phyloP scores from a whole-genome alignment of 139 green algal genomes.

The Zygnema cylindricum region DNA sequence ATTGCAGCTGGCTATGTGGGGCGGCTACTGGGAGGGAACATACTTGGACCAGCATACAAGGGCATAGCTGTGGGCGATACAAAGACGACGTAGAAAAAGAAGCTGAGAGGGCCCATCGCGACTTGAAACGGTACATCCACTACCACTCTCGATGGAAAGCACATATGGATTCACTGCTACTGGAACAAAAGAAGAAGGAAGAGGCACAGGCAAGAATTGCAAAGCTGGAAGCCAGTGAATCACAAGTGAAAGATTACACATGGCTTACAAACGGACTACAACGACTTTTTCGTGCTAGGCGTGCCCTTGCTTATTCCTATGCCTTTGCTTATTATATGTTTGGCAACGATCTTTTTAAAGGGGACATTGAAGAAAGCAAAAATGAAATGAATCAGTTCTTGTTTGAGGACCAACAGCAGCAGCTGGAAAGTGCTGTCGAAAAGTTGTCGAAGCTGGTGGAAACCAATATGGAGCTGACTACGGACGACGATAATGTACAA shows the following conservation, averaged over 20 bases:
- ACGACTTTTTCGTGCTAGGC: constrained; percentile 74
- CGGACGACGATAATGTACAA: constrained; percentile 36
- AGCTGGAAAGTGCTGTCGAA: constrained; percentile 74
- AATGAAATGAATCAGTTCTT: constrained; percentile 83
- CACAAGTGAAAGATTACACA: constrained; percentile 65
- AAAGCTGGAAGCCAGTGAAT: constrained; percentile 55
- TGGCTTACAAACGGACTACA: constrained; percentile 72
- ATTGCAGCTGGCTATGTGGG: constrained; percentile 87
- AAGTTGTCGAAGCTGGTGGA: constrained; percentile 35
- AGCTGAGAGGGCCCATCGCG: constrained; percentile 69
- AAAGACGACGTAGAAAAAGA: constrained; percentile 74
- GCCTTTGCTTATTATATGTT: constrained; percentile 91
- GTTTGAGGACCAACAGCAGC: constrained; percentile 89
- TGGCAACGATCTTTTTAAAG: constrained; percentile 75
- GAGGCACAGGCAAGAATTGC: constrained; percentile 67
- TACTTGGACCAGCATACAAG: constrained; percentile 81
- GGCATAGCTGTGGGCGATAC: constrained; percentile 85
- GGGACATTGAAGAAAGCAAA: constrained; percentile 74
- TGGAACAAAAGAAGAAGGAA: constrained; percentile 68
- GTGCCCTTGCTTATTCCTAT: constrained; percentile 83
- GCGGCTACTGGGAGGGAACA: constrained; percentile 78
- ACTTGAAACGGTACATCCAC: constrained; percentile 89
- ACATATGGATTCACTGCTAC: constrained; percentile 71
- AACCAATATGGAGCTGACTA: constrained; percentile 25
- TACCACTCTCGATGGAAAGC: constrained; percentile 87